These are phyloP conservation scores for Pulicaria dysenterica DNA, from an alignment of 129 eudicot genomes.

Conservation along the genomic window DNA sequence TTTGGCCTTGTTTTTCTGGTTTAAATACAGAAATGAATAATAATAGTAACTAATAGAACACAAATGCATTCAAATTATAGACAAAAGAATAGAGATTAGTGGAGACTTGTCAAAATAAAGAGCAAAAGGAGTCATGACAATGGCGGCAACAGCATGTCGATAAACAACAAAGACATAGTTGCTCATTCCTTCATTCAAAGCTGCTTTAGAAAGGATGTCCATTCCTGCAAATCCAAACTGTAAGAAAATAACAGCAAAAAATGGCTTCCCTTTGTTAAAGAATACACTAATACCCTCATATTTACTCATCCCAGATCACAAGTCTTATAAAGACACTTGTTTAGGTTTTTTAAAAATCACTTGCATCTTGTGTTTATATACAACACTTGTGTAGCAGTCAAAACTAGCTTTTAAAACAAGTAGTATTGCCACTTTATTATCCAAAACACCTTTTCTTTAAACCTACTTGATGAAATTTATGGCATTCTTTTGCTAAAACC, in stretches of 20 bases:
- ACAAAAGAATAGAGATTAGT: slow-evolving; percentile 1
- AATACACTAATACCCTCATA: slow-evolving; percentile 18
- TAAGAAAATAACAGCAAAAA: slow-evolving; percentile 48
- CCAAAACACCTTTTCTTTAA: slow-evolving; percentile 8
- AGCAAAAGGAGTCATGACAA: slow-evolving; percentile 65
- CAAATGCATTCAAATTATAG: neutral
- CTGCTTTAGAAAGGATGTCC: slow-evolving; percentile 50
- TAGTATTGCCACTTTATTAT: slow-evolving; percentile 20
- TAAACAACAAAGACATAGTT: slow-evolving; percentile 59
- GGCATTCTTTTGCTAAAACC: neutral
- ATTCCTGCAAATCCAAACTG: slow-evolving; percentile 64
- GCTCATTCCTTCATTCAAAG: slow-evolving; percentile 62
- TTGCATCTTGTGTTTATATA: slow-evolving; percentile 26
- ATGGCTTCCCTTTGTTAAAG: slow-evolving; percentile 41
- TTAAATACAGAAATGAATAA: neutral
- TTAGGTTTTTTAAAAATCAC: neutral
- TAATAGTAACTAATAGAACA: neutral
- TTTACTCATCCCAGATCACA: slow-evolving; percentile 29
- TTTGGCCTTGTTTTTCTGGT: slow-evolving; percentile 63
- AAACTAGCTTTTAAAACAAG: neutral
- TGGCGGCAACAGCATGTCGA: slow-evolving; percentile 51
- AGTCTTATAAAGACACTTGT: neutral
- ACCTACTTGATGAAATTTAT: neutral
- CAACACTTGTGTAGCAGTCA: slow-evolving; percentile 18
- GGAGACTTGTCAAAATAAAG: slow-evolving; percentile 49